Base-by-base conservation (phyloP, 164 flowering plant species). In the Macadamia integrifolia region DNA sequence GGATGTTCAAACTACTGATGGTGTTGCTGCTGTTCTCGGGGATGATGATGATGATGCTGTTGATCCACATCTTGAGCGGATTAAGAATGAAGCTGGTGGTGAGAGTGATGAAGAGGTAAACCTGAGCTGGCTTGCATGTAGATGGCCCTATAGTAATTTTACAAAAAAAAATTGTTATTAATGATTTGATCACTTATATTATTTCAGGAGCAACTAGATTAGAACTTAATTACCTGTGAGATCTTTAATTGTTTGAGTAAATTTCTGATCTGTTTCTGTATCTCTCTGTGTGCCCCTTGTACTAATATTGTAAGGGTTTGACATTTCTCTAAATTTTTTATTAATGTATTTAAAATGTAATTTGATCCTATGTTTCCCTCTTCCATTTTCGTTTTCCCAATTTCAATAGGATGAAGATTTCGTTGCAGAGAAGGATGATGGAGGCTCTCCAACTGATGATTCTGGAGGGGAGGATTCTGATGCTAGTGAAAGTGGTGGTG, bases 401-500 rank as follows among this genome's bases (percentile, higher is more conserved):
- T 62, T n/a, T 62, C 14, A 72, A 52, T 80, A 94, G 99, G 99
- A 94, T 80, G 88, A 84, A 75, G 99, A 95, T 78, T 95, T 89
- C 78, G 94, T 88, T 74, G 76, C 53, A 46, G 98, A 85, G 53
- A 84, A 87, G 76, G 98, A 95, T 81, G 99, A 95, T 79, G 87
- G 76, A 68, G 99, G 99, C 43, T 95, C 98, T 66, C 97, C 99
- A 8, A 90, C 96, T 65, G 98, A 95, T 90, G 96, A 90, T 77
- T 92, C 99, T 69, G 97, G 88, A 2, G 95, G 66, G 69, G 98
- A 84, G 9, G 91, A 85, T 0, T 90, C 98, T 71, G 98, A 92
- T 85, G 99, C 83, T 62, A 95, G 96, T 79, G 84, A 71, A 17
- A 82, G 87, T 75, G 91, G 84, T 66, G 86, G 64, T 46, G 89